Evolutionary conservation across 345 rosid genomes (phyloP).

Genomic region (Cardiospermum halicacabum): DNA sequence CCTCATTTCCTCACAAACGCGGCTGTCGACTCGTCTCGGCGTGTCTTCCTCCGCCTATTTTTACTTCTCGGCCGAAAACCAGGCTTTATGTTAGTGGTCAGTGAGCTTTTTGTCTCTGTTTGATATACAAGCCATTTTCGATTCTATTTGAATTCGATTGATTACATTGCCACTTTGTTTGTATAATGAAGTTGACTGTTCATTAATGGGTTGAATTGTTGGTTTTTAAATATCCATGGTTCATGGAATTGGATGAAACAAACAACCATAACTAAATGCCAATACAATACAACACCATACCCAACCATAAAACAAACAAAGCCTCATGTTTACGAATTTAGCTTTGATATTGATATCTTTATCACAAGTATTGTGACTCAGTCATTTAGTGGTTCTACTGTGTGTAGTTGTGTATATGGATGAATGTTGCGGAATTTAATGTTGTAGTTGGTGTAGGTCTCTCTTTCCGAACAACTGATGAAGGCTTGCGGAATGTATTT

Average conservation of each 20-base stretch:
- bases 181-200: no score
- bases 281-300: no score
- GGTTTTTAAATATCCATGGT: no score
- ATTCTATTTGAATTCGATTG: neutral
- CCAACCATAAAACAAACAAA: no score
- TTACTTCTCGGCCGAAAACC: constrained; percentile 27
- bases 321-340: neutral
- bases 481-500: constrained; percentile 63
- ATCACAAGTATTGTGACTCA: no score
- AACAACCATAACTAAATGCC: no score
- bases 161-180: no score
- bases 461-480: constrained; percentile 76
- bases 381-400: no score
- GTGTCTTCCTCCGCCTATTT: constrained; percentile 20
- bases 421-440: neutral
- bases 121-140: neutral
- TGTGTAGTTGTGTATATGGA: no score
- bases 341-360: neutral
- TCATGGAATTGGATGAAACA: no score
- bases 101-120: constrained; percentile 5
- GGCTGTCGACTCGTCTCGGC: constrained; percentile 14
- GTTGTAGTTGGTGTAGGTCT: constrained; percentile 42
- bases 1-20: neutral
- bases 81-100: constrained; percentile 70
- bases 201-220: no score